phyloP scores from a whole-genome alignment of 495 filamentous ascomycete genomes.

The Sphaerosporella brunnea region DNA sequence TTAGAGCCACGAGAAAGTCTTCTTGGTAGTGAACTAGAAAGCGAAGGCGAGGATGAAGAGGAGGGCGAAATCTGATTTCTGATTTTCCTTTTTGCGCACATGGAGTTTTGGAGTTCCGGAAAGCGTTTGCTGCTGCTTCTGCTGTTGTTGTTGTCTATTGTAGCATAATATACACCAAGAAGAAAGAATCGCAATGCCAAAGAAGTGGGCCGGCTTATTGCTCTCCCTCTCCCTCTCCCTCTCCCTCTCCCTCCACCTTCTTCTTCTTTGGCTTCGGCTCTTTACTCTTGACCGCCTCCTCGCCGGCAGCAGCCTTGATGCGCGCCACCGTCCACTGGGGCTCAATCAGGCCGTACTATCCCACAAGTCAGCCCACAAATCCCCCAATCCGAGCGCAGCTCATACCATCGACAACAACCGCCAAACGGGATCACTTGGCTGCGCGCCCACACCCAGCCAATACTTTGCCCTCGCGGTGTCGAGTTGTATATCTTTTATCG shows the following conservation, averaged over 20 bases:
- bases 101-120: constrained; percentile 5
- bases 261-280: constrained; percentile 5
- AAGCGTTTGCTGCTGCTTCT: not conserved
- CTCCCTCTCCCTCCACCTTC: not conserved
- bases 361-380: not conserved
- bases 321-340: constrained; percentile 19
- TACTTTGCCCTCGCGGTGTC: constrained; percentile 70
- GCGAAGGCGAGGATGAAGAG: constrained; percentile 47
- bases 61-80: constrained; percentile 9
- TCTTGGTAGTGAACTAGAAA: constrained; percentile 65
- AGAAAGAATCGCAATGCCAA: no score
- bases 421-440: constrained; percentile 80
- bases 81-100: not conserved
- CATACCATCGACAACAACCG: constrained; percentile 69
- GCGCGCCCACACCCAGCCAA: constrained; percentile 92
- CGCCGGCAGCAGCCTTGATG: constrained; percentile 8
- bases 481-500: constrained; percentile 77
- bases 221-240: not conserved
- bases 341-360: constrained; percentile 21
- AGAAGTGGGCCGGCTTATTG: no score
- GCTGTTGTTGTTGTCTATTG: no score
- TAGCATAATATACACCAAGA: no score
- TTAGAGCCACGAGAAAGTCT: constrained; percentile 75
- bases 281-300: constrained; percentile 6
- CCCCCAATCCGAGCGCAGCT: not conserved